Conservation (phyloP, 495 filamentous ascomycete species). For the Polyplosphaeria fusca region DNA sequence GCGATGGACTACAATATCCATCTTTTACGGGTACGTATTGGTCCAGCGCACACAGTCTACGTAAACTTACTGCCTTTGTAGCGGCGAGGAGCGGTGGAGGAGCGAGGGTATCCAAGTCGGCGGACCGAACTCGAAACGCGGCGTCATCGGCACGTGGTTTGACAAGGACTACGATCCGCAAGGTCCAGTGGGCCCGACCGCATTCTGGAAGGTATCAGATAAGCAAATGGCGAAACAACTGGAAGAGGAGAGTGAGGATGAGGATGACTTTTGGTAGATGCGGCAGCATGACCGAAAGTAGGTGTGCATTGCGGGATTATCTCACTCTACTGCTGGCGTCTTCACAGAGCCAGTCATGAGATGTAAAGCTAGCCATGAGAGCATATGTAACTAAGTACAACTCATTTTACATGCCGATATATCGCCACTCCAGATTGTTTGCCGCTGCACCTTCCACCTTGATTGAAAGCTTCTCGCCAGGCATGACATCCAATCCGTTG, state of each 20-base stretch:
- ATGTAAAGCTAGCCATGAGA: no score
- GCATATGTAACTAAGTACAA: no score
- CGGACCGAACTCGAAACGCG: slow-evolving; percentile 54
- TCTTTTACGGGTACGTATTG: slow-evolving; percentile 48
- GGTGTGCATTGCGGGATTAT: no score
- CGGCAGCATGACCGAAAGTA: no score
- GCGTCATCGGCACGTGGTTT: slow-evolving; percentile 65
- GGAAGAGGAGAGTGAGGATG: slow-evolving; percentile 6
- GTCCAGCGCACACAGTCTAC: neutral
- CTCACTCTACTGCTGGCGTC: no score
- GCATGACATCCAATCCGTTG: slow-evolving; percentile 29
- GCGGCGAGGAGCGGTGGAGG: slow-evolving; percentile 56
- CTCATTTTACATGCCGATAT: slow-evolving; percentile 16
- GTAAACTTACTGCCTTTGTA: slow-evolving; percentile 10
- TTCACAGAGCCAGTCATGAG: no score
- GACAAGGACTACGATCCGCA: slow-evolving; percentile 60
- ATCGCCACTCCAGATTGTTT: slow-evolving; percentile 8
- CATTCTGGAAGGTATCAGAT: slow-evolving; percentile 65
- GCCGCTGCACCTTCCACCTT: neutral
- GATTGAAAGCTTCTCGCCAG: slow-evolving; percentile 8
- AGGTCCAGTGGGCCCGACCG: slow-evolving; percentile 62
- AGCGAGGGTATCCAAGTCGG: slow-evolving; percentile 67
- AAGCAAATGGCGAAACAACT: neutral
- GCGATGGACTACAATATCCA: slow-evolving; percentile 62
- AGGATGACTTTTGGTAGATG: neutral